Percentiles rank a stretch among this genome's conserved stretches.
Conservation (phyloP, 306 rosid genomes). For the Urtica urens region DNA sequence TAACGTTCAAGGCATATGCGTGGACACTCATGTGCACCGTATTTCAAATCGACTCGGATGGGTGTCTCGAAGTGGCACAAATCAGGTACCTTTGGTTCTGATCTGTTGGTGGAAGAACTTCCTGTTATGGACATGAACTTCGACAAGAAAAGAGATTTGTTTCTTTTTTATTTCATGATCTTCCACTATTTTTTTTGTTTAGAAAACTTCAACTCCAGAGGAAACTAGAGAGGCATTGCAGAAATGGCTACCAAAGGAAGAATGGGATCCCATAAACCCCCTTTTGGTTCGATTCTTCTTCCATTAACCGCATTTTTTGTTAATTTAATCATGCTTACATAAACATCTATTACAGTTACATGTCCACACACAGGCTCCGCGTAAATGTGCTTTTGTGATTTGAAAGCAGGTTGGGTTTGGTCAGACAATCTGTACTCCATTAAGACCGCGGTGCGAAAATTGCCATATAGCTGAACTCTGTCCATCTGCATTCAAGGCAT, state of each 20-base stretch:
- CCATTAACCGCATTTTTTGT: no score
- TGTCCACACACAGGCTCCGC: no score
- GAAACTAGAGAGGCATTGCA: constrained; percentile 74
- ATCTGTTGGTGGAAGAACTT: not conserved
- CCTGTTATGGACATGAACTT: not conserved
- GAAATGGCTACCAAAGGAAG: constrained; percentile 87
- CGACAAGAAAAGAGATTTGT: not conserved
- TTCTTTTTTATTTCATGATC: not conserved
- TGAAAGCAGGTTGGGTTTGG: constrained; percentile 70
- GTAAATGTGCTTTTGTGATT: not conserved
- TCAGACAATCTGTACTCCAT: constrained; percentile 66
- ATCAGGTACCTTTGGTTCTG: constrained; percentile 38
- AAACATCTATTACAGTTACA: no score
- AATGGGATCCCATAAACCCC: constrained; percentile 85
- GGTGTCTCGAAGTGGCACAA: constrained; percentile 61
- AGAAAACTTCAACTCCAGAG: constrained; percentile 80
- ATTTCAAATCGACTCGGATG: constrained; percentile 91
- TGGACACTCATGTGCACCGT: constrained; percentile 91
- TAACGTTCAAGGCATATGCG: constrained; percentile 91
- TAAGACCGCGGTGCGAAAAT: constrained; percentile 57
- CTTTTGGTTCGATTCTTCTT: constrained; percentile 93
- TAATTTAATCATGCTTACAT: no score
- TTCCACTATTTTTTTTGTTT: constrained; percentile 4
- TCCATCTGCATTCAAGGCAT: constrained; percentile 66
- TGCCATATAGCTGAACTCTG: constrained; percentile 52